Conservation (phyloP, 2,329 filamentous ascomycete genomes). For the Aaosphaeria pasadenensis region DNA sequence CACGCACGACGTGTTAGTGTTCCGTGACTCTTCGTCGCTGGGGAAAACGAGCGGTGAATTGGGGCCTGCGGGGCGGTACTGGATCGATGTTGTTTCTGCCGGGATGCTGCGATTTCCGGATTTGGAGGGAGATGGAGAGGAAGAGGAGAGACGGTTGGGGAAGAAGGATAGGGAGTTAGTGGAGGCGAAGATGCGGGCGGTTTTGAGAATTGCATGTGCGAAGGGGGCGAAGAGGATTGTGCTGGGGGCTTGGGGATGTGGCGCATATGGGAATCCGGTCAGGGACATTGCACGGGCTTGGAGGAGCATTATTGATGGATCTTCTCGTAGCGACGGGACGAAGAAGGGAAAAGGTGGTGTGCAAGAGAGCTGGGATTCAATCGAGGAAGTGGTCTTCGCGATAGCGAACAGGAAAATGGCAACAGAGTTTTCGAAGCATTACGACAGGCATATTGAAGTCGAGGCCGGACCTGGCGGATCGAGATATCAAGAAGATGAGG, state of each 20-base stretch:
- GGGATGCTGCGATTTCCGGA: conserved; percentile 61
- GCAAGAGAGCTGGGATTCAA: conserved; percentile 39
- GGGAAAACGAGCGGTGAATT: conserved; percentile 38
- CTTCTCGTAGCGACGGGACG: conserved; percentile 11
- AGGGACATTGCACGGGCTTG: conserved; percentile 57
- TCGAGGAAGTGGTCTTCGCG: conserved; percentile 58
- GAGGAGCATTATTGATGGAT: conserved; percentile 34
- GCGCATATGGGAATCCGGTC: conserved; percentile 62
- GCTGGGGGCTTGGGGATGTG: conserved; percentile 64
- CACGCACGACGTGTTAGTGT: conserved; percentile 59
- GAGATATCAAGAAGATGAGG: conserved; percentile 18
- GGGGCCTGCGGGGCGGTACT: conserved; percentile 53
- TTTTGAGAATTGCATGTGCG: conserved; percentile 51
- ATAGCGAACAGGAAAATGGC: conserved; percentile 54
- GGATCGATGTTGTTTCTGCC: conserved; percentile 57
- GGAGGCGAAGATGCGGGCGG: conserved; percentile 55
- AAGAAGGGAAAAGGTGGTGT: conserved; percentile 12
- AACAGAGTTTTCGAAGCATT: conserved; percentile 49
- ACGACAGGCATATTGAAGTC: conserved; percentile 41
- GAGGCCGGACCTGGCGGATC: conserved; percentile 42
- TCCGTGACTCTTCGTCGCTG: conserved; percentile 39
- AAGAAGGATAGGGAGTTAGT: conserved; percentile 52
- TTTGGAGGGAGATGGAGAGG: conserved; percentile 33
- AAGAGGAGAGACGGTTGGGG: conserved; percentile 12
- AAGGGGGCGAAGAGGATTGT: conserved; percentile 50